Percentiles rank a stretch among this genome's conserved stretches.
These are phyloP conservation scores for Talinum fruticosum DNA, from an alignment of 148 eudicot genomes.

Conservation along the genomic window DNA sequence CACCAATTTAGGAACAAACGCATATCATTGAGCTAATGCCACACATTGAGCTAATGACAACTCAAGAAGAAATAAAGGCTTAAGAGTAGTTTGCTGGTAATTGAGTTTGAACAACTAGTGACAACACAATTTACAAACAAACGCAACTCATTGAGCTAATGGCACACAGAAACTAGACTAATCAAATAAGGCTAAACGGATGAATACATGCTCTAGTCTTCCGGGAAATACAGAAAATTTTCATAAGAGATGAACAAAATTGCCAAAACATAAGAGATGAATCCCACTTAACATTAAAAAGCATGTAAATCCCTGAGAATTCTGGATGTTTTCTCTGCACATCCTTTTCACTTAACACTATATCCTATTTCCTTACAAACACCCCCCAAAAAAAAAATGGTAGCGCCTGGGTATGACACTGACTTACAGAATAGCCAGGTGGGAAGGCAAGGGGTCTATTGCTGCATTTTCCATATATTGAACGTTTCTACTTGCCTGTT, in stretches of 20 bases:
- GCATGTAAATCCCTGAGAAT: neutral
- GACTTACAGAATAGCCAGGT: neutral
- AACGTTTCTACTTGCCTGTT: constrained; percentile 52
- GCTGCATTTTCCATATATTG: neutral
- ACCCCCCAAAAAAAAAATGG: neutral
- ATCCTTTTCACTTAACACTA: neutral
- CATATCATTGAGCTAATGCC: neutral
- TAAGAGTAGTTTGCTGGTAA: neutral
- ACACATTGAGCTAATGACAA: neutral
- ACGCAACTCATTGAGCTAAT: no score
- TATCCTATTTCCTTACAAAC: neutral
- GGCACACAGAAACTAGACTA: neutral
- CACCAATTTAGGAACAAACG: neutral
- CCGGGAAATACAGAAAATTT: neutral
- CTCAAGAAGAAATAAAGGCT: neutral
- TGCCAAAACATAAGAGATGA: neutral
- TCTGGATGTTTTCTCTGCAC: neutral
- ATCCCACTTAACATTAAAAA: neutral
- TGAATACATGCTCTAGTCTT: neutral
- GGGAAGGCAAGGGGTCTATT: neutral
- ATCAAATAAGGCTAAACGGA: neutral
- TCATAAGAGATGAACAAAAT: neutral
- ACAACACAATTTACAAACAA: neutral
- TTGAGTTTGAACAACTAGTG: neutral
- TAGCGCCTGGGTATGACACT: neutral